Evolutionary conservation across 2,329 filamentous ascomycete species (phyloP), one percentile per base, ranked within the genome.

Genomic region (Aspergillus pseudoterreus): DNA sequence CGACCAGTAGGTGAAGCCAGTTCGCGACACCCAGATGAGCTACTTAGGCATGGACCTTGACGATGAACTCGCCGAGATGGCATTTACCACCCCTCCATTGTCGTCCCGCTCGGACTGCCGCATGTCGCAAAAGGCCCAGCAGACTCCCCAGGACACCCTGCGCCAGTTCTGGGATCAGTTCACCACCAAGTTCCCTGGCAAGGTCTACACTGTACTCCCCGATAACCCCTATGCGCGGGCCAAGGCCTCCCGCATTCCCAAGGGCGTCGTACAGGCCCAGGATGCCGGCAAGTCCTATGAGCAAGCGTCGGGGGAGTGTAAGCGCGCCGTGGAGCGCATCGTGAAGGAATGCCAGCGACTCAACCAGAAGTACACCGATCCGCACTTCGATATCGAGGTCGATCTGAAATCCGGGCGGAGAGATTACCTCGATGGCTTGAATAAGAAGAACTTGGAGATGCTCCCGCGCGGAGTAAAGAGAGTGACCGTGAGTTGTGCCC

Each of bases 311-410:
- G 79, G 79, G 19, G 81, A 85, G 52, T 95, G 90, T 70, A 78
- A 76, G 49, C 81, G 80, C 50, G 80, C 82, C 47, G 81, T 84
- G 5, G 71, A 75, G 8, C 79, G 80, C 53, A 84, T 84, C 50
- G 76, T 80, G 27, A 76, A 75, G 51, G 81, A 84, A 62, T 95
- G 90, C 66, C 78, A 83, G 19, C 81, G 88, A 8, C 77, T 90
- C 51, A 95, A 95, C 69, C 86, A 90, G 63, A 92, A 90, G 69
- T 96, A 95, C 66, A 82, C 86, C 14, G 90, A 95, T 64, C 82
- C 85, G n/a, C 84, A 94, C 67, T 95, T 95, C 65, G 87, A 95
- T 66, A 83, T 95, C 47, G 90, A 94, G 64, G 75, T 82, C 35
- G 88, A 92, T 66, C 77, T 91, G 55, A 87, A 89, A 71, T 75